Evolutionary conservation across 2,329 filamentous ascomycete species (phyloP).

Genomic region (Cordyceps militaris): DNA sequence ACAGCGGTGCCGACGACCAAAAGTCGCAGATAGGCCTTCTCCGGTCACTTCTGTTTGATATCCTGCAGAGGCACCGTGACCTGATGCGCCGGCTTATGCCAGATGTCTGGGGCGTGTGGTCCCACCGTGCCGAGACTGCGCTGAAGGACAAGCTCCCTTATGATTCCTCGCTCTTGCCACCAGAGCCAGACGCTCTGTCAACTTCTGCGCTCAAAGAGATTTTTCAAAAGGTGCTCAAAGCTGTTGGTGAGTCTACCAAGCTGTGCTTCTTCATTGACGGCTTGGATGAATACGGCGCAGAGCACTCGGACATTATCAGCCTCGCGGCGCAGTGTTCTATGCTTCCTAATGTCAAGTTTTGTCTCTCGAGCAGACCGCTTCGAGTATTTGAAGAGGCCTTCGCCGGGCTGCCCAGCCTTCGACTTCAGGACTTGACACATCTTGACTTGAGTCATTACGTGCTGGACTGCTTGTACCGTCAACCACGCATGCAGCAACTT

Average conservation of each 20-base stretch:
- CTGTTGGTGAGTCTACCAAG: not conserved
- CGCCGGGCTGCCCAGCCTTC: not conserved
- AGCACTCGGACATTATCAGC: slow-evolving; percentile 6
- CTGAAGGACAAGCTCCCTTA: not conserved
- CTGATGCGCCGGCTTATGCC: slow-evolving; percentile 17
- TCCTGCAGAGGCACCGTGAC: slow-evolving; percentile 14
- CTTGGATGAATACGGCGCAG: slow-evolving; percentile 16
- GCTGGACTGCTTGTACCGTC: not conserved
- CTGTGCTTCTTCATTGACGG: slow-evolving; percentile 17
- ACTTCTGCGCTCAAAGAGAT: not conserved
- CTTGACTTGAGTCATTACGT: slow-evolving; percentile 3
- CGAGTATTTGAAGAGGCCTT: slow-evolving; percentile 16
- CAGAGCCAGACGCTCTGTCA: not conserved
- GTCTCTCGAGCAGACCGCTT: slow-evolving; percentile 22
- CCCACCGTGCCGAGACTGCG: not conserved
- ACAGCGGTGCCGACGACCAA: slow-evolving; percentile 22
- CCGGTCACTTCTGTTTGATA: slow-evolving; percentile 25
- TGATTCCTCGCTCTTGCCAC: not conserved
- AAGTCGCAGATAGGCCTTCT: slow-evolving; percentile 26
- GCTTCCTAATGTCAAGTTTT: slow-evolving; percentile 18
- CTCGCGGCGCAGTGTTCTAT: not conserved
- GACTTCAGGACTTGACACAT: slow-evolving; percentile 1
- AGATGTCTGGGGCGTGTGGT: not conserved
- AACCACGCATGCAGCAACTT: not conserved
- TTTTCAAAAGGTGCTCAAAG: not conserved